Evolutionary conservation across 2,329 filamentous ascomycete genomes (phyloP), one percentile per base, ranked within the genome.

Genomic region (Colletotrichum sp.): DNA sequence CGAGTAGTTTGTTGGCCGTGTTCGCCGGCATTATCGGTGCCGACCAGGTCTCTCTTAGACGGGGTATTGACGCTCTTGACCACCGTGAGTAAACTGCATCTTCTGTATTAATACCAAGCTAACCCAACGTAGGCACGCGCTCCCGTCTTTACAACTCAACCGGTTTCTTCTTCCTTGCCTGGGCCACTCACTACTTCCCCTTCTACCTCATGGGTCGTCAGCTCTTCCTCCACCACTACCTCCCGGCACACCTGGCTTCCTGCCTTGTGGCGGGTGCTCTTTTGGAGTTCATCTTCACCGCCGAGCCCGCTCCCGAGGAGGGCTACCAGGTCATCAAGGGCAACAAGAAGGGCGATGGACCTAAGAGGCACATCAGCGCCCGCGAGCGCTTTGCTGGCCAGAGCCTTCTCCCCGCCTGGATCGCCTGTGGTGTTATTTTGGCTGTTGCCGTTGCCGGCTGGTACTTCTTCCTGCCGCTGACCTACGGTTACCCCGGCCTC

Each of bases 121-220:
- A 82, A 88, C 82, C 63, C 70, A 72, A 64, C 76, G 65, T 82
- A 94, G 96, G 96, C 79, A 96, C 97, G 34, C 96, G 97, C 79
- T 96, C 95, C 28, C 96, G 96, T 78, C 91, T 99, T 66, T 99
- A 99, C 88, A 99, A 99, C 90, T 98, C 96, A 71, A 99, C 97
- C 1, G 97, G 97, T 28, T 99, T 99, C 91, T 98, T 99, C 89
- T 99, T 98, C 92, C 92, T 99, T 73, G 95, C 96, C 72, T 99
- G 97, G 97, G 96, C 95, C 16, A 96, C 96, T 3, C 97, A 99
- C 85, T 99, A 98, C 89, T 92, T 98, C 85, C 96, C 96, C 68
- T 99, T 99, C 89, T 99, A 93, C 88, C 92, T 98, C 78, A 99
- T 99, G 96, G 96, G 96, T 73, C 96, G 96, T 81, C 96, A 99